Conservation (phyloP, 768 basidiomycete species). For the Leccinum rimulosum region DNA sequence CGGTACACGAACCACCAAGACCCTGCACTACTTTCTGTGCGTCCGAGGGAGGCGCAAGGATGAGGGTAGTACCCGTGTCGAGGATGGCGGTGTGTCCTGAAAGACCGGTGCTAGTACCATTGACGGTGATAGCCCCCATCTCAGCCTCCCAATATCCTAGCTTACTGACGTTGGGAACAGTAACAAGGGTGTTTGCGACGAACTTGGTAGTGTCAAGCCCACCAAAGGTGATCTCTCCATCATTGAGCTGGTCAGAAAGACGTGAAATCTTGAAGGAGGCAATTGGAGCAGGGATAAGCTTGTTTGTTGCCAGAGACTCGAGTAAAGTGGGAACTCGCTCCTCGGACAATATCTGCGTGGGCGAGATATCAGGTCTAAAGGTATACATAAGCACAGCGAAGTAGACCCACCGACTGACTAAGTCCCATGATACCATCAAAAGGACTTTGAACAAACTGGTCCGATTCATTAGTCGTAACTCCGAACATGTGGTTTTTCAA, state of each 20-base stretch:
- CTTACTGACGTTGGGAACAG: conserved; percentile 58
- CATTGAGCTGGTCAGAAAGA: conserved; percentile 56
- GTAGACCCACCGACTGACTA: conserved; percentile 57
- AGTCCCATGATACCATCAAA: conserved; percentile 81
- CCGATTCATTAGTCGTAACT: conserved; percentile 55
- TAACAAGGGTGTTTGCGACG: conserved; percentile 53
- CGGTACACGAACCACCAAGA: conserved; percentile 51
- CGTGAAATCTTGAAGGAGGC: conserved; percentile 81
- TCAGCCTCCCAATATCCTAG: conserved; percentile 81
- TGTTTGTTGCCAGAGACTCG: conserved; percentile 59
- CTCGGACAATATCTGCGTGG: conserved; percentile 53
- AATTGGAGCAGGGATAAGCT: conserved; percentile 61
- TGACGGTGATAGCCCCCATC: conserved; percentile 56
- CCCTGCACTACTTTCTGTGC: conserved; percentile 57
- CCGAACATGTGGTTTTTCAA: conserved; percentile 66
- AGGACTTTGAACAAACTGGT: conserved; percentile 54
- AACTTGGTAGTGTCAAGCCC: conserved; percentile 72
- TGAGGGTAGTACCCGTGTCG: conserved; percentile 48
- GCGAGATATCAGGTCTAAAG: not conserved
- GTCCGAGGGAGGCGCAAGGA: conserved; percentile 45
- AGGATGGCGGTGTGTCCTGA: conserved; percentile 67
- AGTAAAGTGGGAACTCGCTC: conserved; percentile 66
- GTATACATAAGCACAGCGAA: conserved; percentile 10
- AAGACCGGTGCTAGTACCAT: conserved; percentile 52
- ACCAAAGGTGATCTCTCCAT: conserved; percentile 83